These are phyloP conservation scores for Mariannaea sp. DNA, from an alignment of 2,329 filamentous ascomycete species.

Conservation along the genomic window DNA sequence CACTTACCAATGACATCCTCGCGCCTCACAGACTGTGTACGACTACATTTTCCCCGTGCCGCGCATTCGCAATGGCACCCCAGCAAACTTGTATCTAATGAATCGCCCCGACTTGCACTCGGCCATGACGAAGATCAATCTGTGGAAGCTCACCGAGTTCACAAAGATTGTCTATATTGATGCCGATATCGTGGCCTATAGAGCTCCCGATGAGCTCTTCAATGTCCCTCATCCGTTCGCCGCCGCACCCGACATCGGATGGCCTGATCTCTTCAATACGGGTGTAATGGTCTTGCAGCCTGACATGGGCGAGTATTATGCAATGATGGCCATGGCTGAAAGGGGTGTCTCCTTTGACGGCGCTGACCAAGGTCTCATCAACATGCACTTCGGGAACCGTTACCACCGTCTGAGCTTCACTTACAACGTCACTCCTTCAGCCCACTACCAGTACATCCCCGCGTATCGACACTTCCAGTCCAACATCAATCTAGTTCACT, in stretches of 20 bases:
- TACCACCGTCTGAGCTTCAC: constrained; percentile 91
- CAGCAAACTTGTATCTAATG: constrained; percentile 89
- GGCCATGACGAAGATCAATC: constrained; percentile 93
- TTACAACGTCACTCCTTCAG: constrained; percentile 96
- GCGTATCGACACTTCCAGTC: constrained; percentile 93
- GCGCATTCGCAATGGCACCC: constrained; percentile 74
- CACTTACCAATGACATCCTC: constrained; percentile 16
- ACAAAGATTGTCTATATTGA: constrained; percentile 94
- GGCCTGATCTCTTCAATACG: constrained; percentile 98
- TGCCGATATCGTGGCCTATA: constrained; percentile 87
- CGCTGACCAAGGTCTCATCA: constrained; percentile 92
- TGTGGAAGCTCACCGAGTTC: constrained; percentile 92
- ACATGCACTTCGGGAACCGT: constrained; percentile 85
- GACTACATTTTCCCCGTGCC: constrained; percentile 87
- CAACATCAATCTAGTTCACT: constrained; percentile 88
- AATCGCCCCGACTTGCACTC: constrained; percentile 87
- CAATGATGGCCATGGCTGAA: constrained; percentile 81
- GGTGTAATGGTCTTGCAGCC: constrained; percentile 92
- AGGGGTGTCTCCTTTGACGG: constrained; percentile 94
- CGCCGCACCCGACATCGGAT: constrained; percentile 91
- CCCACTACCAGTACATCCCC: constrained; percentile 95
- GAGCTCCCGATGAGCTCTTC: constrained; percentile 93
- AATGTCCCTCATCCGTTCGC: constrained; percentile 63
- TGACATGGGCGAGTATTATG: constrained; percentile 85
- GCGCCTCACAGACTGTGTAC: constrained; percentile 68